These are phyloP conservation scores for Clavispora phyllophila DNA, from an alignment of 805 yeast species.

Conservation along the genomic window DNA sequence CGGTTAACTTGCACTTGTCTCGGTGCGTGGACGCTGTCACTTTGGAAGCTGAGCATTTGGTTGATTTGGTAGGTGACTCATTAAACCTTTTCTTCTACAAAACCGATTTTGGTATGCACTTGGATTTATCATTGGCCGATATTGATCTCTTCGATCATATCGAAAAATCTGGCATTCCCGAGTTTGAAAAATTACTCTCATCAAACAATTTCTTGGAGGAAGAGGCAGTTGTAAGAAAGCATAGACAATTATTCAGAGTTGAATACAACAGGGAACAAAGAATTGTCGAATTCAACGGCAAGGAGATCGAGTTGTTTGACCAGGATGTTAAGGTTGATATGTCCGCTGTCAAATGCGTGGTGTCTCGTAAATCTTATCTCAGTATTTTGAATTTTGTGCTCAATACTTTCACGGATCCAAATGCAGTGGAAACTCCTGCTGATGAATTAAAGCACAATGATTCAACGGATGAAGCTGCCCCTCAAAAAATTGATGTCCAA, in stretches of 20 bases:
- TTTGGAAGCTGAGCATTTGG: conserved; percentile 59
- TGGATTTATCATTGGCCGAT: conserved; percentile 60
- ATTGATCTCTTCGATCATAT: conserved; percentile 72
- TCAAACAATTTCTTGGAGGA: conserved; percentile 45
- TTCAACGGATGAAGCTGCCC: conserved; percentile 53
- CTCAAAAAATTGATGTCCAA: conserved; percentile 68
- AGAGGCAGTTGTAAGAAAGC: conserved; percentile 26
- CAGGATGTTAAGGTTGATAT: conserved; percentile 68
- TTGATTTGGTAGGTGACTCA: conserved; percentile 66
- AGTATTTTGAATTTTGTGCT: conserved; percentile 75
- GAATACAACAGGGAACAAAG: conserved; percentile 57
- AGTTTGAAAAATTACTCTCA: conserved; percentile 64
- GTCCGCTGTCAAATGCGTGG: conserved; percentile 70
- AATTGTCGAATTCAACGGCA: conserved; percentile 48
- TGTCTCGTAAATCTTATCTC: conserved; percentile 73
- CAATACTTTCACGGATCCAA: conserved; percentile 85
- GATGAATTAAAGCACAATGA: conserved; percentile 67
- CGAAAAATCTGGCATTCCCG: conserved; percentile 55
- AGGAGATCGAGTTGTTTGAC: conserved; percentile 64
- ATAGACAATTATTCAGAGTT: conserved; percentile 50
- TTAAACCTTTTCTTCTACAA: conserved; percentile 57
- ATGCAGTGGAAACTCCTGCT: conserved; percentile 60
- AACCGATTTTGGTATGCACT: conserved; percentile 56
- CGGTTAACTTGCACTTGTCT: conserved; percentile 55
- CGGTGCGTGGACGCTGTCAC: conserved; percentile 63